Conservation (phyloP, 1,284 basidiomycete genomes). For the Moniliophthora roreri region DNA sequence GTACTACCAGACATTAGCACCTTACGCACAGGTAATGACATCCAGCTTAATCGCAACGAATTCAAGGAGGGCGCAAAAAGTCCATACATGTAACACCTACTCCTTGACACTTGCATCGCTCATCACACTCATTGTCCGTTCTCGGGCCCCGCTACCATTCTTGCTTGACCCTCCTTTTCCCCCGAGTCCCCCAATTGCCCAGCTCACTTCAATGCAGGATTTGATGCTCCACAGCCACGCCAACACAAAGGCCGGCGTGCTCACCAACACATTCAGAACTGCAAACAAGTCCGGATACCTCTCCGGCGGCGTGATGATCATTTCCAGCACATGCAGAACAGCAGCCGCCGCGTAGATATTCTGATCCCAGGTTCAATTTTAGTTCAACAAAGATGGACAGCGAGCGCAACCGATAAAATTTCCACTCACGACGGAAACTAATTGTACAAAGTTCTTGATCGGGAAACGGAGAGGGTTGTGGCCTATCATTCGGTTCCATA, state of each 20-base stretch:
- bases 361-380: conserved; percentile 33
- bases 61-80: background rate
- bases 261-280: conserved; percentile 84
- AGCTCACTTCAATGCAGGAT: conserved; percentile 62
- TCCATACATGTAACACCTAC: background rate
- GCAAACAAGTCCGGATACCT: conserved; percentile 86
- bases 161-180: background rate
- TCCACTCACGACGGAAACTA: conserved; percentile 58
- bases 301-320: conserved; percentile 57
- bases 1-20: too few species aligned
- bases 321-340: conserved; percentile 65
- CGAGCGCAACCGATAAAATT: too few species aligned
- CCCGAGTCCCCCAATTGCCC: conserved; percentile 44
- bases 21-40: too few species aligned
- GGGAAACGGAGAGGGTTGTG: conserved; percentile 53
- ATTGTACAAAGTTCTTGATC: conserved; percentile 21
- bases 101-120: background rate
- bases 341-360: conserved; percentile 57
- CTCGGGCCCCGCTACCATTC: background rate
- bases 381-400: conserved; percentile 2
- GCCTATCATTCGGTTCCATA: conserved; percentile 87
- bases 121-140: background rate
- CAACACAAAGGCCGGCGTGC: conserved; percentile 75
- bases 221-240: conserved; percentile 80
- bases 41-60: too few species aligned